Evolutionary conservation across 176 grass and related monocot species (phyloP).

Genomic region (Thinopyrum elongatum): DNA sequence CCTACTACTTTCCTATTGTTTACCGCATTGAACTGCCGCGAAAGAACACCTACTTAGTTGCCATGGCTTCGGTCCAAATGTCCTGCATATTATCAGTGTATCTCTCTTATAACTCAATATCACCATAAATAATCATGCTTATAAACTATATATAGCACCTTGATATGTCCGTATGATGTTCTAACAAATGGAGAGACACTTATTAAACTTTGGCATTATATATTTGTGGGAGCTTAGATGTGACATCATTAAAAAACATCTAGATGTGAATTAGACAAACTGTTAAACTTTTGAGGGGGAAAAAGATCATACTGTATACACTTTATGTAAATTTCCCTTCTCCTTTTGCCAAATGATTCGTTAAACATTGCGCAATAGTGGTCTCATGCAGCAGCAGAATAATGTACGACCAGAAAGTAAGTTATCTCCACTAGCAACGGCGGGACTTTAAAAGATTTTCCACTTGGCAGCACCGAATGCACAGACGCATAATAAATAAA

Average conservation of each 20-base stretch:
- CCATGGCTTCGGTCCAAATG: not conserved
- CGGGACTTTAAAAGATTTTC: not conserved
- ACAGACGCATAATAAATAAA: too few relatives aligned
- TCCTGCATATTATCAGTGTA: not conserved
- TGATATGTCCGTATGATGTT: not conserved
- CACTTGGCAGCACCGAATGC: not conserved
- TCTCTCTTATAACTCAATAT: not conserved
- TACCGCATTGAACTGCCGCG: not conserved
- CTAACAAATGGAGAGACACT: not conserved
- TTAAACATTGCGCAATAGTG: not conserved
- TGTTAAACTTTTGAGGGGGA: not conserved
- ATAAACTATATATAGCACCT: not conserved
- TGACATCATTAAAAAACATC: too few relatives aligned
- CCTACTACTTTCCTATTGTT: slow-evolving; percentile 12
- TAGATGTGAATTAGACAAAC: too few relatives aligned
- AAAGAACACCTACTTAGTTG: not conserved
- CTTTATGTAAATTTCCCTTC: not conserved
- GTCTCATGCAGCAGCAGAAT: slow-evolving; percentile 18
- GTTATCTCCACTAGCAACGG: not conserved
- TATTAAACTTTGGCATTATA: not conserved
- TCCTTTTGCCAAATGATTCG: not conserved
- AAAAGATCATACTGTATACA: too few relatives aligned
- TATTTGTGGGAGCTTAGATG: too few relatives aligned
- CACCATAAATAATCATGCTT: not conserved
- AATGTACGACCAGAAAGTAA: not conserved